Evolutionary conservation across 1,284 basidiomycete genomes (phyloP), one percentile per base, ranked within the genome.

Genomic region (Trichosporon sp.): DNA sequence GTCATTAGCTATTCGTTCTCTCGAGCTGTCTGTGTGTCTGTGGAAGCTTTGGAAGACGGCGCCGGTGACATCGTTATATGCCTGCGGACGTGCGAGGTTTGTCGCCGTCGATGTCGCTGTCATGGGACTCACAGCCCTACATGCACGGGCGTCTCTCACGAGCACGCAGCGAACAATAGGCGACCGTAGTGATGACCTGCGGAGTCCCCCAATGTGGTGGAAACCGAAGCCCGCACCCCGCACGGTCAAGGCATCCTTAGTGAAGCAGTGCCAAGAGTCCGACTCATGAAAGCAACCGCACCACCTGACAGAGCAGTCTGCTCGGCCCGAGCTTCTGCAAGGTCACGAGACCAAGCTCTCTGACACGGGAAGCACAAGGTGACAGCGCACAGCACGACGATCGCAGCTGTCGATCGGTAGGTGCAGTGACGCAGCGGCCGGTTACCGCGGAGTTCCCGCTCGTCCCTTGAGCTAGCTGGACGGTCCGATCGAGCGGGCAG

Each of bases 391-490:
- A 6, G n/a, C 51, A 54, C 51, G 51, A 10, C 51, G 51, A 54
- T 54, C 11, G 63, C 31, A 35, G 26, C 59, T 0, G 59, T 40
- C 54, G 56, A 35, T 59, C 72, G 46, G 82, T 26, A n/a, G 51
- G 51, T 26, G 51, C 51, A 54, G 51, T 54, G 51, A 54, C 51
- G 51, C 51, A 54, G 51, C 19, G 16, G 6, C 51, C n/a, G 51
- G 51, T 54, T 54, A 19, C 51, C 51, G 51, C 26, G 26, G 26
- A 26, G 26, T 83, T 32, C 81, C 51, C 51, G 51, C 21, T 54
- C 38, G 8, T 16, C 51, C 79, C 37, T 81, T 82, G 69, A 79
- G 82, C 65, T 32, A 40, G 67, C 21, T 35, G 38, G 63, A 51
- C 21, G 21, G 54, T 35, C 51, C 26, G 26, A 26, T 26, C 26